A percentile compares a stretch with the other conserved stretches of the same genome.
These are phyloP conservation scores for Apiospora pterosperma DNA, from an alignment of 2,329 filamentous ascomycete genomes.

Conservation along the genomic window DNA sequence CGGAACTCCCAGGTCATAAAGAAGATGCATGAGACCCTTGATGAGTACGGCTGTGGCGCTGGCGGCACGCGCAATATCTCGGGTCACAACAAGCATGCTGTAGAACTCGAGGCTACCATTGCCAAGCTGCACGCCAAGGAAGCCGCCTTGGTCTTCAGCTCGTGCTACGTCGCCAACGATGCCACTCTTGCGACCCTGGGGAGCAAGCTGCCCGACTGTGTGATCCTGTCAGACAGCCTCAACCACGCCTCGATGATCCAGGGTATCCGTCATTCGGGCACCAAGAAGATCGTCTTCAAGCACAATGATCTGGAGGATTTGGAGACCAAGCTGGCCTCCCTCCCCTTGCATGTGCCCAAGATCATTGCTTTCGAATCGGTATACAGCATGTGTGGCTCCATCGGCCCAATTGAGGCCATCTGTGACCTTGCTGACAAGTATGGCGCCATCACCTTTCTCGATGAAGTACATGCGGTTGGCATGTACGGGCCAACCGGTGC, in stretches of 20 bases:
- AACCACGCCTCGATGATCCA: conserved; percentile 99
- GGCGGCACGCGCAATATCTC: conserved; percentile 97
- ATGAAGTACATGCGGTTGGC: conserved; percentile 97
- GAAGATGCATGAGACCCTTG: conserved; percentile 90
- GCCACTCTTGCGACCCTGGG: conserved; percentile 95
- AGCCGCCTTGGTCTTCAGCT: conserved; percentile 88
- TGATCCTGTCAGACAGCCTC: conserved; percentile 94
- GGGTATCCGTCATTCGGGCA: conserved; percentile 94
- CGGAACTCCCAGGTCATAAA: conserved; percentile 82
- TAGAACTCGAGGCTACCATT: conserved; percentile 75
- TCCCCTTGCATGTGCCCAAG: conserved; percentile 84
- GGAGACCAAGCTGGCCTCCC: conserved; percentile 84
- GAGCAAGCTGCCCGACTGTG: conserved; percentile 92
- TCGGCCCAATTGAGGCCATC: conserved; percentile 93
- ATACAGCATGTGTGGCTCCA: conserved; percentile 98
- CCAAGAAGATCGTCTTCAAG: conserved; percentile 97
- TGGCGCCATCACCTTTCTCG: conserved; percentile 93
- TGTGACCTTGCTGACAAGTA: conserved; percentile 97
- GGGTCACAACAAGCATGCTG: conserved; percentile 92
- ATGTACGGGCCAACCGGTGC: conserved; percentile 98
- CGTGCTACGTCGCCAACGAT: conserved; percentile 98
- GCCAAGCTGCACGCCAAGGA: conserved; percentile 92
- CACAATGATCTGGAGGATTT: conserved; percentile 95
- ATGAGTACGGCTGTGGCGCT: conserved; percentile 91
- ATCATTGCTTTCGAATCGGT: conserved; percentile 99